These are phyloP conservation scores for Malassezia sp. DNA, from an alignment of 1,284 basidiomycete genomes.

Conservation along the genomic window DNA sequence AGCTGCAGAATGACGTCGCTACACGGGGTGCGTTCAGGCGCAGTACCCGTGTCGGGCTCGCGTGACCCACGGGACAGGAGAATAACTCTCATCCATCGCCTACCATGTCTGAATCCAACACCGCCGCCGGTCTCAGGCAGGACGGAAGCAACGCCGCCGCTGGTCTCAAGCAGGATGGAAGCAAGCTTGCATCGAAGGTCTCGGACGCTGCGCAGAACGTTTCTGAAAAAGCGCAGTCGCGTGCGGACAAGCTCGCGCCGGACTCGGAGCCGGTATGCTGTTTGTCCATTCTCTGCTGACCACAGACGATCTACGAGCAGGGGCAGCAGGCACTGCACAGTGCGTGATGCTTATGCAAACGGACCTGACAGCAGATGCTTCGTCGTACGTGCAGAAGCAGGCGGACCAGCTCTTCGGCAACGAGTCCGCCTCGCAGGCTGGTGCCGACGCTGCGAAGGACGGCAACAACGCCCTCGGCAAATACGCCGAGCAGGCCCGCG, in stretches of 20 bases:
- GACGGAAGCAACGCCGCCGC: conserved; percentile 5
- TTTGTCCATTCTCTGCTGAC: too few relatives aligned
- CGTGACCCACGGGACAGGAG: too few relatives aligned
- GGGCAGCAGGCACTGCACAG: neutral
- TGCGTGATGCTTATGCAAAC: too few relatives aligned
- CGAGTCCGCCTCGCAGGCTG: too few relatives aligned
- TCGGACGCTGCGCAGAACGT: conserved; percentile 4
- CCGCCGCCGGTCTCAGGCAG: conserved; percentile 1
- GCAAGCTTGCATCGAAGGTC: conserved; percentile 5
- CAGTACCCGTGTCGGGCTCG: too few relatives aligned
- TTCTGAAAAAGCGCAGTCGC: neutral
- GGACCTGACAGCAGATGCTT: too few relatives aligned
- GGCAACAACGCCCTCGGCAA: neutral
- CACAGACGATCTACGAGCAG: conserved; percentile 1
- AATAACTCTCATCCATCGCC: too few relatives aligned
- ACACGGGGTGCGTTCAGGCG: too few relatives aligned
- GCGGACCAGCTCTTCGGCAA: conserved; percentile 3
- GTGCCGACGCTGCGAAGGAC: neutral
- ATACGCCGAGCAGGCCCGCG: conserved; percentile 8
- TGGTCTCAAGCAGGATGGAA: conserved; percentile 6
- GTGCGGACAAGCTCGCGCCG: neutral
- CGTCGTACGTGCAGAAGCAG: conserved; percentile 6
- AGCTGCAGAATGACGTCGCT: too few relatives aligned
- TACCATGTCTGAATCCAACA: conserved; percentile 1
- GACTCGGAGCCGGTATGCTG: too few relatives aligned